Conservation (phyloP, 2,329 filamentous ascomycete species). For the Microdochium nivale region DNA sequence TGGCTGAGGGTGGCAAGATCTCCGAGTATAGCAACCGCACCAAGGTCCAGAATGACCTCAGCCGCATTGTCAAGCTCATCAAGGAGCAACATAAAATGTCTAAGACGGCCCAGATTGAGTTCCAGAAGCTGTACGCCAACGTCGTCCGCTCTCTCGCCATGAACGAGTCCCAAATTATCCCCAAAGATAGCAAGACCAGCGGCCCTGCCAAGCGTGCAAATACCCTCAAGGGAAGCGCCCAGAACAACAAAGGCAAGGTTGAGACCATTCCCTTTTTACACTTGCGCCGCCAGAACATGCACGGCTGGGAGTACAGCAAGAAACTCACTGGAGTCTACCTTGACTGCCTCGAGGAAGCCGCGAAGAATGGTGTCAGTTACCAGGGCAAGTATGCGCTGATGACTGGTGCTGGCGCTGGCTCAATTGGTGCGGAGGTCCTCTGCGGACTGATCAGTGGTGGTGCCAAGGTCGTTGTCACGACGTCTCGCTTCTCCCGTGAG, state of each 20-base stretch:
- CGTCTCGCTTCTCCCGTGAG: slow-evolving; percentile 89
- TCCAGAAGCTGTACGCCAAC: slow-evolving; percentile 90
- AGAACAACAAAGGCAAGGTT: slow-evolving; percentile 72
- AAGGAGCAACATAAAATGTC: slow-evolving; percentile 97
- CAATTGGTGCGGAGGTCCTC: slow-evolving; percentile 93
- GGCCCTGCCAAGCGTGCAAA: slow-evolving; percentile 37
- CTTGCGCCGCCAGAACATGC: slow-evolving; percentile 84
- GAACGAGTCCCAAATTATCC: slow-evolving; percentile 97
- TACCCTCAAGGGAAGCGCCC: slow-evolving; percentile 40
- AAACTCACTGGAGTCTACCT: slow-evolving; percentile 91
- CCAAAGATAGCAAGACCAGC: slow-evolving; percentile 69
- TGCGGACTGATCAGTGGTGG: slow-evolving; percentile 94
- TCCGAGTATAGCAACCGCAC: slow-evolving; percentile 97
- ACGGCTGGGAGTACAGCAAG: slow-evolving; percentile 99
- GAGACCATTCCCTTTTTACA: slow-evolving; percentile 98
- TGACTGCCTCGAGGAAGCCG: slow-evolving; percentile 83
- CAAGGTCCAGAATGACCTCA: slow-evolving; percentile 94
- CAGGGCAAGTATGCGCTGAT: slow-evolving; percentile 93
- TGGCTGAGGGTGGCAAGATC: slow-evolving; percentile 97
- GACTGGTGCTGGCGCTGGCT: slow-evolving; percentile 96
- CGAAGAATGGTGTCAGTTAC: slow-evolving; percentile 81
- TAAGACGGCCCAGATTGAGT: slow-evolving; percentile 91
- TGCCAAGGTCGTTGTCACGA: slow-evolving; percentile 94
- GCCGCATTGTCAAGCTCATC: slow-evolving; percentile 95
- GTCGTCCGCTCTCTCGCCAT: slow-evolving; percentile 90